Evolutionary conservation across 768 basidiomycete genomes (phyloP).

Genomic region (Rhodotorula taiwanensis): DNA sequence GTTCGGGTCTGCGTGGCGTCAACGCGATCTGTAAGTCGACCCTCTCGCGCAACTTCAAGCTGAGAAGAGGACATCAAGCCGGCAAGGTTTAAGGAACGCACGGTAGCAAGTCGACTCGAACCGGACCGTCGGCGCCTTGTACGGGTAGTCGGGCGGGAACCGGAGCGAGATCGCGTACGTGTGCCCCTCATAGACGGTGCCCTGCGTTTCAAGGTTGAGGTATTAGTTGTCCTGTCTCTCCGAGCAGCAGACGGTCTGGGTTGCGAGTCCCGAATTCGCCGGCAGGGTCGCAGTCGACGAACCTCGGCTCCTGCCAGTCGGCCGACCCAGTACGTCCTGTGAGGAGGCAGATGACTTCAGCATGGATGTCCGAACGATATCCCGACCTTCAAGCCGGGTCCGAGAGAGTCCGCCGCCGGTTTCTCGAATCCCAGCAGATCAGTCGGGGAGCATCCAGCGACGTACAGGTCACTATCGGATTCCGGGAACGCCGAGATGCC

Average conservation of each 20-base stretch:
- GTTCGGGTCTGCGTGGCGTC: slow-evolving; percentile 62
- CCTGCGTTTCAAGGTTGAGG: slow-evolving; percentile 9
- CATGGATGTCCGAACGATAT: too few relatives aligned
- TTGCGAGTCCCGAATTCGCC: too few relatives aligned
- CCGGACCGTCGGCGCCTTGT: slow-evolving; percentile 72
- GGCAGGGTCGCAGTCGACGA: not conserved
- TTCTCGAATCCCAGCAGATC: too few relatives aligned
- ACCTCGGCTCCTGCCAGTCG: slow-evolving; percentile 63
- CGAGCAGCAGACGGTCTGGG: not conserved
- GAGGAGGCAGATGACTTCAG: too few relatives aligned
- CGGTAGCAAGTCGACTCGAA: slow-evolving; percentile 75
- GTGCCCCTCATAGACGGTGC: slow-evolving; percentile 57
- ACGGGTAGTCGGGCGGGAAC: slow-evolving; percentile 84
- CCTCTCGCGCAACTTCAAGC: too few relatives aligned
- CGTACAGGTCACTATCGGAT: slow-evolving; percentile 63
- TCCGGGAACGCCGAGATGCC: slow-evolving; percentile 72
- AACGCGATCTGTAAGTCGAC: too few relatives aligned
- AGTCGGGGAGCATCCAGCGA: too few relatives aligned
- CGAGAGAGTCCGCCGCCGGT: too few relatives aligned
- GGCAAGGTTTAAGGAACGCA: not conserved
- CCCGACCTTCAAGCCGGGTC: too few relatives aligned
- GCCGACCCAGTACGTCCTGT: slow-evolving; percentile 71
- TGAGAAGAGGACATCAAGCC: too few relatives aligned
- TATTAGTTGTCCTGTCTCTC: too few relatives aligned
- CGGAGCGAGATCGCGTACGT: slow-evolving; percentile 74